These are phyloP conservation scores for Podaxis pistillaris DNA, from an alignment of 768 basidiomycete genomes.

Conservation along the genomic window DNA sequence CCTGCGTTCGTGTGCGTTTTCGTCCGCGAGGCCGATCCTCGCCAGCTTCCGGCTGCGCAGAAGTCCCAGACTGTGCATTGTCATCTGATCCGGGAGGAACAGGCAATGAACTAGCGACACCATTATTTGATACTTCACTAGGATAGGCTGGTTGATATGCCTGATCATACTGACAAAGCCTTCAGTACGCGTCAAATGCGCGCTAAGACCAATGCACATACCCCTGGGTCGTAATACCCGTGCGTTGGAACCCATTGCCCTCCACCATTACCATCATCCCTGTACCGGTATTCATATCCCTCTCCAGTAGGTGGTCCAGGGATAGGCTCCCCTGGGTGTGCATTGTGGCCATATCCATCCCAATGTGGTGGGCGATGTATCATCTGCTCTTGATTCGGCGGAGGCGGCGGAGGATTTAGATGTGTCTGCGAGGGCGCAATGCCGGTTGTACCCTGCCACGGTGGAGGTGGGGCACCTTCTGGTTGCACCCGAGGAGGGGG, in stretches of 20 bases:
- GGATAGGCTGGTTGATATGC: slow-evolving; percentile 32
- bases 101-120: slow-evolving; percentile 20
- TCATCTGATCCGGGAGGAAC: slow-evolving; percentile 29
- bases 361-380: slow-evolving; percentile 52
- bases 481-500: slow-evolving; percentile 33
- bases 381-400: slow-evolving; percentile 36
- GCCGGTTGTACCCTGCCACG: slow-evolving; percentile 61
- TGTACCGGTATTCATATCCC: slow-evolving; percentile 61
- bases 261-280: slow-evolving; percentile 49
- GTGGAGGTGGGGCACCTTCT: slow-evolving; percentile 41
- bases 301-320: slow-evolving; percentile 45
- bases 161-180: slow-evolving; percentile 47
- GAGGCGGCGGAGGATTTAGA: slow-evolving; percentile 43
- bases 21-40: slow-evolving; percentile 59
- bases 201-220: slow-evolving; percentile 26
- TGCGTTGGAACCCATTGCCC: slow-evolving; percentile 41
- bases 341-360: slow-evolving; percentile 44
- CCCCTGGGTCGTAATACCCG: slow-evolving; percentile 58
- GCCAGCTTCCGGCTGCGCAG: slow-evolving; percentile 3
- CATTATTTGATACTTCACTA: slow-evolving; percentile 2
- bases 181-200: not conserved
- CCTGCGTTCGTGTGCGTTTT: slow-evolving; percentile 65
- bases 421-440: slow-evolving; percentile 70
- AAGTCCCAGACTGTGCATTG: slow-evolving; percentile 17
- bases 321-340: slow-evolving; percentile 42